These are phyloP conservation scores for Candida fluviatilis DNA, from an alignment of 805 yeast genomes.

Conservation along the genomic window DNA sequence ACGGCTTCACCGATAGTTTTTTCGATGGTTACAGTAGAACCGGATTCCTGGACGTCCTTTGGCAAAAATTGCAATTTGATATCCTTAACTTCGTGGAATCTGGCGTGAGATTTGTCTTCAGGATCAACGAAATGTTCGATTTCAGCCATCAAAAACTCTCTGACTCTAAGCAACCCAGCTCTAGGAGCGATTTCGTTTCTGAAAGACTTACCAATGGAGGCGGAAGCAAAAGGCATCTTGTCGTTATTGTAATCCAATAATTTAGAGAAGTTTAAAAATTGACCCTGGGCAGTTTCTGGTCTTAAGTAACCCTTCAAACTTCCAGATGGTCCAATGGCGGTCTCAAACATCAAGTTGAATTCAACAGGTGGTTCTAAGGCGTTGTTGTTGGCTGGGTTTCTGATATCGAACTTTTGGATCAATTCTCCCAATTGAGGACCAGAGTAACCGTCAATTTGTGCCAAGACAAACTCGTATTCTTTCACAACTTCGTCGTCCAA, in stretches of 20 bases:
- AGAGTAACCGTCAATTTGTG: constrained; percentile 92
- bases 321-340: constrained; percentile 99
- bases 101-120: constrained; percentile 72
- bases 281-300: constrained; percentile 99
- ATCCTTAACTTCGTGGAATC: constrained; percentile 73
- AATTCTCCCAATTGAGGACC: constrained; percentile 90
- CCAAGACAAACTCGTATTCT: constrained; percentile 84
- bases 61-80: constrained; percentile 76
- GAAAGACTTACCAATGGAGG: constrained; percentile 97
- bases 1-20: constrained; percentile 91
- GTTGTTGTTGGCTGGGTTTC: constrained; percentile 88
- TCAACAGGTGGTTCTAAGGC: constrained; percentile 85
- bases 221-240: constrained; percentile 99
- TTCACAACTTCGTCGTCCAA: constrained; percentile 74
- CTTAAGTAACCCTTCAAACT: constrained; percentile 91
- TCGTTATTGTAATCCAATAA: constrained; percentile 91
- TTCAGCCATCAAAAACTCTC: constrained; percentile 99
- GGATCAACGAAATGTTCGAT: constrained; percentile 99
- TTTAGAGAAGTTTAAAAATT: constrained; percentile 91
- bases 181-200: constrained; percentile 99
- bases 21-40: constrained; percentile 63
- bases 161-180: constrained; percentile 94
- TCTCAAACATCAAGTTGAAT: constrained; percentile 98
- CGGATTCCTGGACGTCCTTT: constrained; percentile 81
- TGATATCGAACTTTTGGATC: constrained; percentile 76